These are phyloP conservation scores for Didymella pinodella DNA, from an alignment of 2,329 filamentous ascomycete species.

Conservation along the genomic window DNA sequence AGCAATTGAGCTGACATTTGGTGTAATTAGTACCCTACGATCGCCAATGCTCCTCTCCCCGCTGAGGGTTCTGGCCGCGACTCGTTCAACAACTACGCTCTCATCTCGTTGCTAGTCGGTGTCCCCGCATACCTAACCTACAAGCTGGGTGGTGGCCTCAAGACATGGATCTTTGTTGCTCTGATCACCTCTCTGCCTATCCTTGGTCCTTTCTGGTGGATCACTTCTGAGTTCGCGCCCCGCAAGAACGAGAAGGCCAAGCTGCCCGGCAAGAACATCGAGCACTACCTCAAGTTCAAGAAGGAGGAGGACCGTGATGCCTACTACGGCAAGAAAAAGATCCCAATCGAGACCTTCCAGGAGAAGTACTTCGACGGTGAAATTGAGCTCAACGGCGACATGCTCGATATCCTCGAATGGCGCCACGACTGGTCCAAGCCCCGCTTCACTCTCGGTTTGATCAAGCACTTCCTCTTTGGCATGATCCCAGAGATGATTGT, in stretches of 20 bases:
- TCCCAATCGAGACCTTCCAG: slow-evolving; percentile 91
- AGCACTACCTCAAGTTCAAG: slow-evolving; percentile 89
- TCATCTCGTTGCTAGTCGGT: slow-evolving; percentile 72
- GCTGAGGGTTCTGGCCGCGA: slow-evolving; percentile 86
- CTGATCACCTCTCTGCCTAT: slow-evolving; percentile 81
- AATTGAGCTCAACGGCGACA: slow-evolving; percentile 94
- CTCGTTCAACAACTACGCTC: slow-evolving; percentile 82
- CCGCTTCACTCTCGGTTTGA: slow-evolving; percentile 83
- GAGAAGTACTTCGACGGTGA: slow-evolving; percentile 98
- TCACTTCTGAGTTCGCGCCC: slow-evolving; percentile 80
- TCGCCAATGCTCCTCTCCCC: slow-evolving; percentile 93
- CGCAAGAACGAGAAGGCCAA: slow-evolving; percentile 93
- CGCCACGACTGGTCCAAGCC: slow-evolving; percentile 98
- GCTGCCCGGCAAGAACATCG: slow-evolving; percentile 84
- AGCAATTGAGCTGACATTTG: slow-evolving; percentile 36
- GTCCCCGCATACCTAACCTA: slow-evolving; percentile 83
- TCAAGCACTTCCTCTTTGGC: slow-evolving; percentile 86
- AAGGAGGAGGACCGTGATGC: slow-evolving; percentile 65
- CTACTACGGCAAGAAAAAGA: slow-evolving; percentile 80
- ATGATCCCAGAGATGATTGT: slow-evolving; percentile 91
- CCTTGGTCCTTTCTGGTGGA: slow-evolving; percentile 81
- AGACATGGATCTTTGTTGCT: slow-evolving; percentile 87
- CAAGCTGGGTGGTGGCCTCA: slow-evolving; percentile 82
- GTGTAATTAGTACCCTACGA: slow-evolving; percentile 74
- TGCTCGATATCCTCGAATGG: slow-evolving; percentile 88